Base-by-base conservation (phyloP, 2,329 filamentous ascomycete species). In the Penicillium thymicola region DNA sequence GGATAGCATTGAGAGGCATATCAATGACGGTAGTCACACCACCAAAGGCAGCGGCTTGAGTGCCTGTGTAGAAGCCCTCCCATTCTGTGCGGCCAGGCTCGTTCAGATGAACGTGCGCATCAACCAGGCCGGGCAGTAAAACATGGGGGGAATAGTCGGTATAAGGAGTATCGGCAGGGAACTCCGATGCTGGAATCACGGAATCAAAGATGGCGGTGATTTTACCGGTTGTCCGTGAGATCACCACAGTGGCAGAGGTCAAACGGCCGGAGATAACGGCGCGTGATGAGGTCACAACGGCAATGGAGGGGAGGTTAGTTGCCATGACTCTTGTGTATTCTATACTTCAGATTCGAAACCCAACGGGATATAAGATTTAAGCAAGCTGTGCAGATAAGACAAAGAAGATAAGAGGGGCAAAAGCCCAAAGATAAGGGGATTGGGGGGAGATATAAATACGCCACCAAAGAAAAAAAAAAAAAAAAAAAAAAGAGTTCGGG, bases 51-150 rank as follows among this genome's bases (percentile, higher is more conserved):
- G 94, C 94, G 34, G 94, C 94, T 66, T 90, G 85, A 25, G 94
- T 97, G 47, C 94, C 94, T 0, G 92, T 97, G 79, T 88, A 89
- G 80, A 99, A 99, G 11, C 94, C 94, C 72, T 99, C 94, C 94
- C 94, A 97, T 83, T 97, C 93, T 51, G 93, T 97, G 55, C 94
- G 85, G 41, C 94, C 94, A 0, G 94, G 94, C 77, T 99, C 94
- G 70, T 97, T 97, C 66, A 97, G 85, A 77, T 99, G 94, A 37
- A 99, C 94, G 73, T 99, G 94, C 36, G 94, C 93, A 73, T 99
- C 94, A 18, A 99, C 93, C 30, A 99, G 81, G 21, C 94, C 94
- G 0, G 94, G 94, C 34, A 97, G 82, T 38, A 99, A 80, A 45
- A 97, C 82, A 74, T 88, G 84, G 11, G 93, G 91, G 23, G 89